Conservation (phyloP, 768 basidiomycete genomes). For the Lactarius akahatsu region DNA sequence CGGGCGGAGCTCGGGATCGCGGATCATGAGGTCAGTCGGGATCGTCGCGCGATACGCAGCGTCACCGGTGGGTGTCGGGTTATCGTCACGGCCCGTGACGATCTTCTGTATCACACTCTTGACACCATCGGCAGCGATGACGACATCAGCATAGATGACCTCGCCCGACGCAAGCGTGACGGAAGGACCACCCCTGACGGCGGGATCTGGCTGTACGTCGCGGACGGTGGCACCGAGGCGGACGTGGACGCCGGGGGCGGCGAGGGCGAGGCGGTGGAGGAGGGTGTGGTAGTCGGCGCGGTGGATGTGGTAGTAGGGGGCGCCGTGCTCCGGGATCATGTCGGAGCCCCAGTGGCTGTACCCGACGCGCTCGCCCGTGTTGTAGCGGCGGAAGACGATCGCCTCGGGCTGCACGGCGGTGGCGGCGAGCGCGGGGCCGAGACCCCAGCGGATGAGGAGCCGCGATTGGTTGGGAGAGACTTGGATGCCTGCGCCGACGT, state of each 20-base stretch:
- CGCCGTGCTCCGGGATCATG: slow-evolving; percentile 37
- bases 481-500: slow-evolving; percentile 46
- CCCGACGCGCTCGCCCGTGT: slow-evolving; percentile 40
- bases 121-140: slow-evolving; percentile 44
- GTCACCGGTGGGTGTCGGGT: slow-evolving; percentile 55
- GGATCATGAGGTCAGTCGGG: slow-evolving; percentile 44
- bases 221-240: slow-evolving; percentile 39
- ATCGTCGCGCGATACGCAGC: slow-evolving; percentile 60
- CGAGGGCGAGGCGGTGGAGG: slow-evolving; percentile 37
- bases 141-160: slow-evolving; percentile 39
- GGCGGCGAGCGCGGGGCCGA: slow-evolving; percentile 35
- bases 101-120: slow-evolving; percentile 52
- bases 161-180: slow-evolving; percentile 40
- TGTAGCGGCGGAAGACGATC: slow-evolving; percentile 41
- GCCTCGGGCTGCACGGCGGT: slow-evolving; percentile 40
- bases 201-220: slow-evolving; percentile 35
- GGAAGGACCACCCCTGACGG: slow-evolving; percentile 31
- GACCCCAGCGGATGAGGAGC: slow-evolving; percentile 42
- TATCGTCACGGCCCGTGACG: slow-evolving; percentile 47
- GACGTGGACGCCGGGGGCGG: slow-evolving; percentile 35
- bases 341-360: slow-evolving; percentile 38
- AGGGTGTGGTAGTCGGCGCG: slow-evolving; percentile 45
- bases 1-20: slow-evolving; percentile 50
- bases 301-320: slow-evolving; percentile 45
- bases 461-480: slow-evolving; percentile 43